Conservation (phyloP, 2,329 filamentous ascomycete genomes). For the Zalaria obscura region DNA sequence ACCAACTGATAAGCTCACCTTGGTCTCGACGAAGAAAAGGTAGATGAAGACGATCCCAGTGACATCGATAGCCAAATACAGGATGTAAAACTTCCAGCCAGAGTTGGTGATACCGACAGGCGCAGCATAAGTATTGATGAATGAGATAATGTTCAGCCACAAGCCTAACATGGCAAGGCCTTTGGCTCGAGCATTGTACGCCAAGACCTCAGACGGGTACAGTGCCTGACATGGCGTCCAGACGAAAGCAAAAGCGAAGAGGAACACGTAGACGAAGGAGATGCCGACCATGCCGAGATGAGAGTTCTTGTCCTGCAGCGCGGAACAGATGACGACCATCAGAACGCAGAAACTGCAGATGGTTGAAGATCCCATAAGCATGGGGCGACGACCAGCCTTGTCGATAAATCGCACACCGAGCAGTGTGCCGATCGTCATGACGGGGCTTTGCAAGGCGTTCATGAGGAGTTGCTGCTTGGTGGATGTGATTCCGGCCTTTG, state of each 20-base stretch:
- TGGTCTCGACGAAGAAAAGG: not conserved
- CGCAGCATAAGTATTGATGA: not conserved
- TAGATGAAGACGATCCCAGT: not conserved
- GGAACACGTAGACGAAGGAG: not conserved
- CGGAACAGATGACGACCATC: constrained; percentile 1
- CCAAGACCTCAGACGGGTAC: constrained; percentile 14
- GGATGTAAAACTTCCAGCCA: not conserved
- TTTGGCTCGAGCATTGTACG: not conserved
- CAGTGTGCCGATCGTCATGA: constrained; percentile 1
- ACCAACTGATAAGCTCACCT: not conserved
- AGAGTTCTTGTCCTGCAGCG: constrained; percentile 1
- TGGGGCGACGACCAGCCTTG: constrained; percentile 27
- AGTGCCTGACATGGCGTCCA: constrained; percentile 7
- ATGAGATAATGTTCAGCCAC: not conserved
- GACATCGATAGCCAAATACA: not conserved
- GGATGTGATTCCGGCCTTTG: constrained; percentile 22
- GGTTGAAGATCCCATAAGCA: constrained; percentile 14
- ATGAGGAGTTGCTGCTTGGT: constrained; percentile 23
- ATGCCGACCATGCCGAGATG: not conserved
- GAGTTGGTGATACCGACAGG: not conserved
- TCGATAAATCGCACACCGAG: not conserved
- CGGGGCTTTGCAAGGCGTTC: constrained; percentile 20
- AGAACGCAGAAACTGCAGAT: not conserved
- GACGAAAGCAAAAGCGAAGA: constrained; percentile 9
- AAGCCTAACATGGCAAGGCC: not conserved